Evolutionary conservation across 257 asterid genomes (phyloP), one percentile per base, ranked within the genome.

Genomic region (Datura wrightii): DNA sequence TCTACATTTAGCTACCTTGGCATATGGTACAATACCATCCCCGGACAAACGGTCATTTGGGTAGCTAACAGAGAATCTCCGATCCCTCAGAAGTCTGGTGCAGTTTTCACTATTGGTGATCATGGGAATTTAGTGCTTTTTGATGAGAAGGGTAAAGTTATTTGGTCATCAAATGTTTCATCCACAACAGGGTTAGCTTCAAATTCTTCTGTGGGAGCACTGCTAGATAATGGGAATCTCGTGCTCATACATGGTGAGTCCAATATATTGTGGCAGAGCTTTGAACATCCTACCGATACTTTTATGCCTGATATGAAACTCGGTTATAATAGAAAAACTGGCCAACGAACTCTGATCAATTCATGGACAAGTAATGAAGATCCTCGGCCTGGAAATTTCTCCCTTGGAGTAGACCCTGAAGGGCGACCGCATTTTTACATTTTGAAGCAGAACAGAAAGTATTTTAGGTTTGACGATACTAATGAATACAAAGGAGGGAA

Each of bases 131-230:
- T 85, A 9, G 82, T 67, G 34, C 53, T 85, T 60, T 16, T 56
- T 10, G 80, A 80, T 1, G 84, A 50, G 5, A 9, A 36, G 14
- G n/a, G 18, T 18, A 52, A n/a, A 15, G 42, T 8, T 1, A 82
- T 82, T 44, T 85, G 85, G 85, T 85, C 88, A 9, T 70, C 88
- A 8, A 82, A 85, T 59, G 9, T 71, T 46, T 39, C 78, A 10
- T 48, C 85, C 11, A 31, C 31, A 4, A 10, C 67, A 44, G 37
- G 10, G 24, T 44, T 72, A 10, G 52, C 55, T 44, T 58, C 44
- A 41, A 80, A 80, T 50, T 82, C 79, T n/a, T 2, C 15, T 14
- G 79, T 71, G 8, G 80, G 60, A n/a, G 74, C 60, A 41, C 52
- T 85, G 8, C 42, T 36, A 42, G 88, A 82, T 82, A 16, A 37